Conservation (phyloP, 2,329 filamentous ascomycete species). For the Curvularia lunata region DNA sequence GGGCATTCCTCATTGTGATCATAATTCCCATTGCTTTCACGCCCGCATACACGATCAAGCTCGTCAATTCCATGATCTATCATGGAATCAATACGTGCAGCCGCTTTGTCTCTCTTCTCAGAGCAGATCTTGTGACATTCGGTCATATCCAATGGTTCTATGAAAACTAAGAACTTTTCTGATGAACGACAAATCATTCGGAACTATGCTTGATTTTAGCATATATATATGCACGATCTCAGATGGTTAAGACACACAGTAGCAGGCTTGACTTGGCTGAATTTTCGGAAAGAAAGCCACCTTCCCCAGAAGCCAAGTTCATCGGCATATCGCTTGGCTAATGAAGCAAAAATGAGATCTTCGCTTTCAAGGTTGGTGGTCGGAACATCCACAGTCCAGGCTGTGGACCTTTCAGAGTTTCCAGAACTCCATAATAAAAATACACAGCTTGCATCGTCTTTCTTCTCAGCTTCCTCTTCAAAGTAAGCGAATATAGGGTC, state of each 20-base stretch:
- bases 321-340: background rate
- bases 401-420: background rate
- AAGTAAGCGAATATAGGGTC: background rate
- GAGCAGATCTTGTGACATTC: background rate
- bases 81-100: background rate
- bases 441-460: background rate
- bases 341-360: background rate
- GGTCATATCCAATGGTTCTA: background rate
- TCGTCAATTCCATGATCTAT: background rate
- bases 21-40: background rate
- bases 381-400: background rate
- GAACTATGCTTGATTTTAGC: background rate
- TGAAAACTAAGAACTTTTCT: background rate
- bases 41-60: background rate
- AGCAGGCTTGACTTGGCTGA: background rate
- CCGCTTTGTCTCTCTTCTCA: background rate
- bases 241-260: background rate
- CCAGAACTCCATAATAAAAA: conserved; percentile 2
- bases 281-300: background rate
- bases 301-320: background rate
- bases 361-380: background rate
- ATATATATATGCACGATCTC: background rate
- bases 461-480: background rate
- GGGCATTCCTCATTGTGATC: too few relatives aligned
- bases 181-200: background rate